Evolutionary conservation across 1,284 basidiomycete genomes (phyloP).

Genomic region (Heliocybe sulcata): DNA sequence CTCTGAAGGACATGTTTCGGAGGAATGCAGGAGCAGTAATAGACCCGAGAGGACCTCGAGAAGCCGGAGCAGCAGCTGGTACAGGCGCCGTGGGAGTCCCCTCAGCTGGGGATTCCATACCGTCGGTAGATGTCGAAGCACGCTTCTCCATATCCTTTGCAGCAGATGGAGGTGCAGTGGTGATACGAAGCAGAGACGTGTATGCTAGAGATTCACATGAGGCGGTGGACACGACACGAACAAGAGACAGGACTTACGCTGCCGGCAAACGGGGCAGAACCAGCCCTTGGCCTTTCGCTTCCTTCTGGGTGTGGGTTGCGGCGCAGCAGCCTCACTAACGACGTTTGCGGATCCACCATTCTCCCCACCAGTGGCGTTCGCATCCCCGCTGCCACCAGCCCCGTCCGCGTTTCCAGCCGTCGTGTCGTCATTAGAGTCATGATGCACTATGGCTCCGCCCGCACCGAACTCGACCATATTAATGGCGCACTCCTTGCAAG

Average conservation of each 20-base stretch:
- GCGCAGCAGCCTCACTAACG: conserved; percentile 13
- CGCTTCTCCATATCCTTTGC: conserved; percentile 18
- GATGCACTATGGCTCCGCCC: conserved; percentile 71
- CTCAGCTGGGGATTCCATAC: conserved; percentile 6
- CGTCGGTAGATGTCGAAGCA: conserved; percentile 28
- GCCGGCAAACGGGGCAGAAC: conserved; percentile 91
- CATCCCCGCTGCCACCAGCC: conserved; percentile 3
- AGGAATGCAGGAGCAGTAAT: conserved; percentile 24
- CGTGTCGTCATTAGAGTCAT: conserved; percentile 24
- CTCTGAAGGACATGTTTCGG: conserved; percentile 17
- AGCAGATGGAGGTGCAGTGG: conserved; percentile 55
- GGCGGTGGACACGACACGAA: too few species aligned
- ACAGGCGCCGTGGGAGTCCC: conserved; percentile 14
- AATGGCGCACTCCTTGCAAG: conserved; percentile 85
- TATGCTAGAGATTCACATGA: conserved; percentile 49
- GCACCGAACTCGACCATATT: conserved; percentile 96
- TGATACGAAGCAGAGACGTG: conserved; percentile 79
- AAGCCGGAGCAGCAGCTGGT: conserved; percentile 4
- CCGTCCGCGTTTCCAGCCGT: conserved; percentile 12
- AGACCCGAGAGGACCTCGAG: conserved; percentile 22
- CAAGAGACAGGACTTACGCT: conserved; percentile 46
- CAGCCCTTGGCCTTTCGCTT: conserved; percentile 91
- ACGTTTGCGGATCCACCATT: conserved; percentile 8
- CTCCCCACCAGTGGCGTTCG: conserved; percentile 11
- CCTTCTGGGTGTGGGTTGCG: conserved; percentile 41